Base-by-base conservation (phyloP, 768 basidiomycete genomes). In the Rhizopogon salebrosus region DNA sequence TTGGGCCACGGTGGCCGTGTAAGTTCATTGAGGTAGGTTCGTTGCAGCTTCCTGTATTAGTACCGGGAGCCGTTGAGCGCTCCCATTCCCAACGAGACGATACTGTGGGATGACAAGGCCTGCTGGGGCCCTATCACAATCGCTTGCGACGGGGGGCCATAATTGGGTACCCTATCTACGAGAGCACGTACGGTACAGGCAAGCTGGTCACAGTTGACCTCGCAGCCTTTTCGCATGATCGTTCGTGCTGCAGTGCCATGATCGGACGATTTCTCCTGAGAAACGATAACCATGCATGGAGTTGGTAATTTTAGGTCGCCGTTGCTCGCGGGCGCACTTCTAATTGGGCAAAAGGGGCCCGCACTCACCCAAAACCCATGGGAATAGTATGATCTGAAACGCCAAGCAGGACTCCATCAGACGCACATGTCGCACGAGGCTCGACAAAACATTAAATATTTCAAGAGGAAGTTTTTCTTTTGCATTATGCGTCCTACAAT, bases 301-400 rank as follows among this genome's bases (percentile, higher is more conserved):
- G 9, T 18, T 45, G 26, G 10, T 45, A 24, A 41, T 23, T 35
- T 42, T 51, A 27, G 52, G 53, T 51, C 38, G 37, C 53, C 51
- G 50, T n/a, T 40, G 13, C 26, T 8, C 35, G 7, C 18, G 9
- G 38, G n/a, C 49, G 13, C 8, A 16, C 1, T 3, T 24, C 29
- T 51, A 48, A 40, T 24, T 38, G 29, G 54, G 51, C 23, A 41
- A 3, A 8, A 20, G 27, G 27, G 42, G 10, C 18, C 42, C 42
- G 14, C 20, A 14, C 45, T 14, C 34, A 13, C 45, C 20, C 34
- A 7, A 4, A 46, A 22, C 24, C 27, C 42, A 45, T 48, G 41
- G 50, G 50, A 51, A 51, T 20, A 14, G 20, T 3, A 27, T 27
- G 9, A 27, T 10, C 4, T 20, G 42, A 29, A 29, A 29, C 9